Base-by-base conservation (phyloP, 1,139 yeast species). In the Geotrichum reessii region DNA sequence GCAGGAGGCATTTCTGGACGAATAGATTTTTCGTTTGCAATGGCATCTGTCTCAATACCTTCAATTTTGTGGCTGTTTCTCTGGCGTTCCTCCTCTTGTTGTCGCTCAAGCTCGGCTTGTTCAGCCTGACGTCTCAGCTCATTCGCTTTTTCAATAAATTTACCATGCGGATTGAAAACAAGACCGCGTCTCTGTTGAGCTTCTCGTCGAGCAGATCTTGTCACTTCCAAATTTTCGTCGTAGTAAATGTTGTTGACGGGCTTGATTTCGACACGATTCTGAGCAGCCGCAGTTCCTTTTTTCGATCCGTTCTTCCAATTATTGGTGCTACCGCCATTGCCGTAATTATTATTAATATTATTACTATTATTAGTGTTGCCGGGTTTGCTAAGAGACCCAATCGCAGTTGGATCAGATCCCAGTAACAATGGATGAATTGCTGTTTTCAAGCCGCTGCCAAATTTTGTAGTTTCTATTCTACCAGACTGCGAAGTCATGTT, bases 341-440 rank as follows among this genome's bases (percentile, higher is more conserved):
- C 19, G n/a, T 37, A 17, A 7, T 37, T 37, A 46, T 48, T 40
- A 17, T 27, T n/a, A n/a, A n/a, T n/a, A n/a, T n/a, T n/a, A 7
- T 37, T 37, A 46, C 42, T 40, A 17, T 27, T 22, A 7, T 24
- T 49, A 21, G 37, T 40, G 44, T 14, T 11, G 11, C 57, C 28
- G 11, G 44, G 40, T 25, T n/a, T 14, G 25, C 54, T 27, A 28
- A 47, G 48, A 21, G 52, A 31, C 8, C 50, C 52, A 21, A 40
- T 24, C 17, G 47, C 11, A 46, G 51, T 42, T 42, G 52, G 46
- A 37, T 53, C 48, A 1, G 56, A 58, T n/a, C 57, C 62, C 50
- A 78, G 68, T 9, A 85, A 72, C 19, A 85, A 70, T 1, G 92
- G 92, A 67, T 85, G 91, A 1, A 85, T 69, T 53, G 81, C 83